phyloP scores from a whole-genome alignment of 352 stramenopile species.

The Phytophthora megakarya region DNA sequence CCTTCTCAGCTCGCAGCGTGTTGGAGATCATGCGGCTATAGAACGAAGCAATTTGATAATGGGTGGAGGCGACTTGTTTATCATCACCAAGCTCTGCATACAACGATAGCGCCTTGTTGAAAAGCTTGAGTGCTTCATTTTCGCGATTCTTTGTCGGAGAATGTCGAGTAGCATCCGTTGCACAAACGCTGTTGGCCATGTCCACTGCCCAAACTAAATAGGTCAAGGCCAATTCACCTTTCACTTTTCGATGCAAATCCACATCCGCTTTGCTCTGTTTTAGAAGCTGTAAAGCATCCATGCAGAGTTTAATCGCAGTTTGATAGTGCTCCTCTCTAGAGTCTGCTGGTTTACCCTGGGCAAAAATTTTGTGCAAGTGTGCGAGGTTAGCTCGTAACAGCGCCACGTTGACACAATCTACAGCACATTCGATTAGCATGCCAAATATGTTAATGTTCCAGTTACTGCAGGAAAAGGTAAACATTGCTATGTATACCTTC shows the following conservation, averaged over 20 bases:
- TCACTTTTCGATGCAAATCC: slow-evolving; percentile 72
- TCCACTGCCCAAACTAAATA: slow-evolving; percentile 85
- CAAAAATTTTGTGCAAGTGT: slow-evolving; percentile 87
- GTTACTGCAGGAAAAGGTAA: not conserved
- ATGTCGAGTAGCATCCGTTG: not conserved
- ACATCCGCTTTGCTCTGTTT: slow-evolving; percentile 72
- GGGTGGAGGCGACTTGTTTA: slow-evolving; percentile 78
- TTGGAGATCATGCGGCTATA: slow-evolving; percentile 65
- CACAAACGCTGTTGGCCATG: slow-evolving; percentile 40
- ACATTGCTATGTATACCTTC: slow-evolving; percentile 59
- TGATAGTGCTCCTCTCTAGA: slow-evolving; percentile 61
- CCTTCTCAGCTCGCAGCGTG: slow-evolving; percentile 33
- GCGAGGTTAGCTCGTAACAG: slow-evolving; percentile 80
- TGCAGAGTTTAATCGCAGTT: slow-evolving; percentile 65
- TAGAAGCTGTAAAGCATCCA: slow-evolving; percentile 61
- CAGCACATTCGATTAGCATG: not conserved
- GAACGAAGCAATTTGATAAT: slow-evolving; percentile 89
- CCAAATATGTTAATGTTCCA: too few species aligned
- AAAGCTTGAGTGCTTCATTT: slow-evolving; percentile 59
- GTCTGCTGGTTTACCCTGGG: slow-evolving; percentile 46
- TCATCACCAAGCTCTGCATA: slow-evolving; percentile 73
- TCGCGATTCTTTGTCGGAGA: slow-evolving; percentile 40
- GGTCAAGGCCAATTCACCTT: slow-evolving; percentile 79
- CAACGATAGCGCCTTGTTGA: slow-evolving; percentile 75
- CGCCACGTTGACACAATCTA: slow-evolving; percentile 82